Percentiles rank a stretch among this genome's conserved stretches.
Evolutionary conservation across 2,329 filamentous ascomycete genomes (phyloP).

Genomic region (Pseudogymnoascus sp.): DNA sequence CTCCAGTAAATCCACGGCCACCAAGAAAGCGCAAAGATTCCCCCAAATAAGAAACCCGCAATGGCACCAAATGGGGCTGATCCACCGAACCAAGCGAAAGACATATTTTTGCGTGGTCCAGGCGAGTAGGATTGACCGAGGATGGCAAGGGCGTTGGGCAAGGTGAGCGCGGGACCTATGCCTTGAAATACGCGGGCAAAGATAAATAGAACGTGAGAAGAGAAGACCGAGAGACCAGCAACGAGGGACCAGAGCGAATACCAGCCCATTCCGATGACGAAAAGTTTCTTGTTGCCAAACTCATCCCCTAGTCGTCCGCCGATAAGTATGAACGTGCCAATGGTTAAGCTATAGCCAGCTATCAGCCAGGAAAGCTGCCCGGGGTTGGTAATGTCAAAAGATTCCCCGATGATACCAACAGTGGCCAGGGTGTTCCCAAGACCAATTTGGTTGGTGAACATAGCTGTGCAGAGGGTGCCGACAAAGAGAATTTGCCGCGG

Average conservation of each 20-base stretch:
- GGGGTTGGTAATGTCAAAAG: constrained; percentile 35
- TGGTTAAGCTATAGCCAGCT: constrained; percentile 47
- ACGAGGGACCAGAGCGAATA: constrained; percentile 15
- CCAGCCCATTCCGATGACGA: constrained; percentile 38
- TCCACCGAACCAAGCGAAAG: constrained; percentile 45
- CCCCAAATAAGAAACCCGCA: constrained; percentile 24
- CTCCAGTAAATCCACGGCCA: constrained; percentile 46
- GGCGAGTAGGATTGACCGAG: constrained; percentile 49
- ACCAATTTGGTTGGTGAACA: constrained; percentile 29
- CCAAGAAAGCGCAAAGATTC: constrained; percentile 30
- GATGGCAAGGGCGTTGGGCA: constrained; percentile 58
- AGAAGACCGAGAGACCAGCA: constrained; percentile 17
- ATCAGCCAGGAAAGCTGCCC: constrained; percentile 46
- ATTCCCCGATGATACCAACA: constrained; percentile 36
- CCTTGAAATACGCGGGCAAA: constrained; percentile 45
- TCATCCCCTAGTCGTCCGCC: constrained; percentile 48
- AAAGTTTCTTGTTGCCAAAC: constrained; percentile 47
- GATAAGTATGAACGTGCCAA: constrained; percentile 49
- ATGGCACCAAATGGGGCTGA: constrained; percentile 38
- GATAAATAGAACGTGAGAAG: constrained; percentile 30
- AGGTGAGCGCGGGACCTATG: constrained; percentile 49
- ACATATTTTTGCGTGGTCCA: constrained; percentile 49
- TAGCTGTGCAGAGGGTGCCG: constrained; percentile 12
- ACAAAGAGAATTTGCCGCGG: constrained; percentile 10
- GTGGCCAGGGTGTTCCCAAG: constrained; percentile 39